Evolutionary conservation across 257 asterid genomes (phyloP), one percentile per base, ranked within the genome.

Genomic region (Leonotis leonurus): DNA sequence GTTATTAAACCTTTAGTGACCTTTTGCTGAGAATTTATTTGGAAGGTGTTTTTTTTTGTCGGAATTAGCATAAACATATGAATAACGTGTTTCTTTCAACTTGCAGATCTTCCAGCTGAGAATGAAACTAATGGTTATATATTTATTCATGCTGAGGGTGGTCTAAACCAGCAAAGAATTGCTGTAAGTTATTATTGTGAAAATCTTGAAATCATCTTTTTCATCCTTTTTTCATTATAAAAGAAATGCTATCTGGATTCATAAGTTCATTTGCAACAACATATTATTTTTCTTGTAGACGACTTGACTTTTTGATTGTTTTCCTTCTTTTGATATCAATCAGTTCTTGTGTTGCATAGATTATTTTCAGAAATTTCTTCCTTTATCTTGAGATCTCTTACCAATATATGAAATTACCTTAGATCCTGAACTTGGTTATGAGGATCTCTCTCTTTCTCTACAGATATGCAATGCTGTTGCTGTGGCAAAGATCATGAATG

Each of bases 381-480:
- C 59, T 40, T 20, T 24, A 22, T 41, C 43, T 45, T 45, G n/a
- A 14, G 21, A 43, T 16, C 24, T 16, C 6, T 5, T 43, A 16
- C 62, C 5, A 37, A 40, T 35, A 11, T 11, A 53, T 45, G 11
- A 11, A 46, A 33, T 57, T 29, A 18, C 60, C 69, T 44, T 60
- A 56, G 58, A 32, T 52, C 36, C 43, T 58, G 55, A 39, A 41
- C 49, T 57, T 64, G 24, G 63, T 20, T 64, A 22, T 60, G 36
- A 64, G 17, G 30, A 49, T 29, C 35, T n/a, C n/a, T 67, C 33
- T 71, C 18, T 41, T 57, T 65, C 64, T 60, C 27, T 70, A 80
- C 90, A 88, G 98, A 88, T 91, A 69, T 93, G 97, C 90, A 93
- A 93, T 75, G 99, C 99, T 46, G 99, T 93, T 43, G 99, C 94